Base-by-base conservation (phyloP, 306 rosid genomes). In the Ormosia semicastrata region DNA sequence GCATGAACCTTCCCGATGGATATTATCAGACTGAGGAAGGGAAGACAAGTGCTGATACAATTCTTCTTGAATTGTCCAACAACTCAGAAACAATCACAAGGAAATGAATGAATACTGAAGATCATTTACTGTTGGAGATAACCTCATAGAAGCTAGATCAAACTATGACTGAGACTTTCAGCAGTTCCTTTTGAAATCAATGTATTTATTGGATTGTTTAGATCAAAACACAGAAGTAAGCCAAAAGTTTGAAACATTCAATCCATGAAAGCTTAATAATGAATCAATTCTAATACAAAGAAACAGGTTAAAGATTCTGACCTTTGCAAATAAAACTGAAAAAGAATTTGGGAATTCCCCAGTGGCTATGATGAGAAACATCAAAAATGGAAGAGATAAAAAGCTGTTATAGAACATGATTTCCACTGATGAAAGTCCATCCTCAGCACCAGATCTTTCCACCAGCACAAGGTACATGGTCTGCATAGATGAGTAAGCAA, bases 391-490 rank as follows among this genome's bases (percentile, higher is more conserved):
- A 90, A 95, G 90, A 68, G 97, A 95, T 75, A 95, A 84, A 87
- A 93, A 87, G 69, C 99, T 93, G 91, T 95, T 92, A 60, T 93
- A 95, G 83, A 93, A 93, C 99, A 95, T 92, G 79, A 95, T 93
- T 87, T 95, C 99, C 66, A 93, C 59, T 2, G 99, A 95, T 12
- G 97, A 88, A 73, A 93, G 94, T 80, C 98, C 97, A 67, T 92
- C 89, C 88, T 95, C 99, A 58, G 94, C 99, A 50, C 99, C 98
- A 34, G 99, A 95, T 84, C 85, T 93, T 89, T 95, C 97, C 84
- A 95, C 98, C 85, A 95, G 83, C 67, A 93, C 92, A 69, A 95
- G 96, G 90, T 92, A 95, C 99, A 95, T 95, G 83, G 98, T 95
- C 99, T 93, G 93, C 83, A 81, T 53, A 49, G 15, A 29, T 65